Conservation (phyloP, 768 basidiomycete species). For the Cubamyces lactineus region DNA sequence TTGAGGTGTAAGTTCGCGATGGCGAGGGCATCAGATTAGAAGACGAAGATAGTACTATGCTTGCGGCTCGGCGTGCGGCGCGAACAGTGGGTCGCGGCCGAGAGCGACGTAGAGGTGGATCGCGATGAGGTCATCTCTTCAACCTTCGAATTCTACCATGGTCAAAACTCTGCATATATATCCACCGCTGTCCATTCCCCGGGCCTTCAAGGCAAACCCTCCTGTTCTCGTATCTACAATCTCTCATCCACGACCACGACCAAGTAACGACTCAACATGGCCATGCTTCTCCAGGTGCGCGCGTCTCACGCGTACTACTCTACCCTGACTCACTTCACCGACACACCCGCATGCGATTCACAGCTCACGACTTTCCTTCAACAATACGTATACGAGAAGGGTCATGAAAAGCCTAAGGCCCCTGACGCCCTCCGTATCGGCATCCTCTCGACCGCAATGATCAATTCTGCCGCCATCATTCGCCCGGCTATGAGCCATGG, state of each 20-base stretch:
- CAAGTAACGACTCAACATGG: constrained; percentile 11
- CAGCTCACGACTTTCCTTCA: constrained; percentile 18
- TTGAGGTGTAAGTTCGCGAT: too few relatives aligned
- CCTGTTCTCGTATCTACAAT: neutral
- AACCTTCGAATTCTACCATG: neutral
- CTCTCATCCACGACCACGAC: neutral
- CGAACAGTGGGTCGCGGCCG: neutral
- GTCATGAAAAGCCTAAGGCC: constrained; percentile 6
- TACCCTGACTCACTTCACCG: neutral
- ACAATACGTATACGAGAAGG: constrained; percentile 14
- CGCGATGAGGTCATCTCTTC: constrained; percentile 14
- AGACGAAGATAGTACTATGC: too few relatives aligned
- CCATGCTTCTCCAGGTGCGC: constrained; percentile 19
- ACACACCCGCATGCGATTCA: neutral
- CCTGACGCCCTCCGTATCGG: constrained; percentile 24
- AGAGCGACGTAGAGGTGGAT: constrained; percentile 15
- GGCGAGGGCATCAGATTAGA: too few relatives aligned
- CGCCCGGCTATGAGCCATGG: constrained; percentile 32
- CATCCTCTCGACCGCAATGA: constrained; percentile 36
- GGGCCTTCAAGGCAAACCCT: too few relatives aligned
- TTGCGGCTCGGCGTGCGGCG: too few relatives aligned
- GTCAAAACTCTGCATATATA: neutral
- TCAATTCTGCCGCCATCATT: constrained; percentile 34
- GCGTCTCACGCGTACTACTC: neutral
- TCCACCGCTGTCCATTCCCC: neutral